Evolutionary conservation across 257 asterid genomes (phyloP).

Genomic region (Jaltomata sinuosa): DNA sequence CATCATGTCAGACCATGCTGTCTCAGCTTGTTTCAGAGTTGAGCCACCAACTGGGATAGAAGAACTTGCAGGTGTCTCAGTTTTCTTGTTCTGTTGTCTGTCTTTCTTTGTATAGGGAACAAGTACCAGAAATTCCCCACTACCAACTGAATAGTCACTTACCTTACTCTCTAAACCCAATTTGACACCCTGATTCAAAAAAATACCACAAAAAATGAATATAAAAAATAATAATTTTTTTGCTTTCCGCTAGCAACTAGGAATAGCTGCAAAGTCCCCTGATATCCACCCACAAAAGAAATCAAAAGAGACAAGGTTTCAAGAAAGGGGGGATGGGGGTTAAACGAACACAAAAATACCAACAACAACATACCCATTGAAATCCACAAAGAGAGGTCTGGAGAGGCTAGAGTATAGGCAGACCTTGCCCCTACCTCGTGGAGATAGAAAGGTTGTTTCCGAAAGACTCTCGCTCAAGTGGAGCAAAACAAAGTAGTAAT

Average conservation of each 20-base stretch:
- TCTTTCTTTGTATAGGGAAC: constrained; percentile 63
- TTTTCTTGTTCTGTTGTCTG: constrained; percentile 23
- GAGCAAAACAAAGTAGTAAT: too few relatives aligned
- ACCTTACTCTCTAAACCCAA: constrained; percentile 47
- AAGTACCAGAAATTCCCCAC: constrained; percentile 58
- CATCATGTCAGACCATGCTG: constrained; percentile 72
- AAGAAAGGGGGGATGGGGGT: not conserved
- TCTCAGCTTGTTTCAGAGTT: constrained; percentile 40
- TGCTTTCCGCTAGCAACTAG: not conserved
- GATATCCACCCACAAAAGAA: not conserved
- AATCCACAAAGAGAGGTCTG: too few relatives aligned
- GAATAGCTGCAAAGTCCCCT: not conserved
- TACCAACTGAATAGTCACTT: constrained; percentile 29
- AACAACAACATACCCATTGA: too few relatives aligned
- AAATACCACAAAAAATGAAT: not conserved
- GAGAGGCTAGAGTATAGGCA: too few relatives aligned
- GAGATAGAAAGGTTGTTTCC: too few relatives aligned
- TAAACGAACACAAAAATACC: not conserved
- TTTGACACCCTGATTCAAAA: constrained; percentile 59
- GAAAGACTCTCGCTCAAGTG: too few relatives aligned
- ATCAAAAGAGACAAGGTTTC: not conserved
- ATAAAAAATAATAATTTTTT: not conserved
- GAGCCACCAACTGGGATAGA: constrained; percentile 11
- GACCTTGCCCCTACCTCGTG: too few relatives aligned
- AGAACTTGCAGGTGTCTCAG: constrained; percentile 10